Percentiles rank a stretch among this genome's conserved stretches.
These are phyloP conservation scores for Stylonectria norvegica DNA, from an alignment of 2,329 filamentous ascomycete species.

Conservation along the genomic window DNA sequence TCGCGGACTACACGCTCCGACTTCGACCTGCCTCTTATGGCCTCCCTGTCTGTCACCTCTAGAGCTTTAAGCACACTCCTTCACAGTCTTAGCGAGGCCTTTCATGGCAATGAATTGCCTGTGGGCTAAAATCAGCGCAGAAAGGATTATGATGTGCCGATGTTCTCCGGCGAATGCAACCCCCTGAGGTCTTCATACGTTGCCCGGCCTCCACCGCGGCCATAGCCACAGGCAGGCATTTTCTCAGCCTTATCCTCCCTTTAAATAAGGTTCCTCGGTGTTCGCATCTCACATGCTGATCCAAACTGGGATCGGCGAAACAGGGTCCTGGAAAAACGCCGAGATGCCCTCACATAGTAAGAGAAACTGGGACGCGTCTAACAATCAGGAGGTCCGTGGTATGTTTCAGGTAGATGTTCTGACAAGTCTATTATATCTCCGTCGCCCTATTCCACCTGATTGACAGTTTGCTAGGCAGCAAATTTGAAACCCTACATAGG, in stretches of 20 bases:
- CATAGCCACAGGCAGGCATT: slow-evolving; percentile 4
- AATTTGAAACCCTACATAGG: slow-evolving; percentile 9
- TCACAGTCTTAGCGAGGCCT: neutral
- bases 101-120: neutral
- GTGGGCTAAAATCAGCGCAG: slow-evolving; percentile 13
- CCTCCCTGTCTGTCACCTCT: slow-evolving; percentile 1
- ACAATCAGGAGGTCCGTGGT: slow-evolving; percentile 5
- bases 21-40: no score
- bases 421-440: no score
- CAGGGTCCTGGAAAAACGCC: neutral
- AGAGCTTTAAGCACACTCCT: neutral
- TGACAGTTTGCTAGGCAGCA: slow-evolving; percentile 3
- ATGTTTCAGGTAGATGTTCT: no score
- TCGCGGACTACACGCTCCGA: no score
- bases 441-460: neutral
- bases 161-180: slow-evolving; percentile 1
- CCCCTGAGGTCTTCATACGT: slow-evolving; percentile 1
- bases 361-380: slow-evolving; percentile 10
- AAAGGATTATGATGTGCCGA: slow-evolving; percentile 11
- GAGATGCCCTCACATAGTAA: slow-evolving; percentile 10
- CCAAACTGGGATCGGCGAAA: neutral
- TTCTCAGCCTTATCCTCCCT: slow-evolving; percentile 4
- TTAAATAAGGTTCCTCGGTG: slow-evolving; percentile 8
- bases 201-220: slow-evolving; percentile 5
- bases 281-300: neutral